phyloP scores from a whole-genome alignment of 306 rosid species.

The Vigna radiata region DNA sequence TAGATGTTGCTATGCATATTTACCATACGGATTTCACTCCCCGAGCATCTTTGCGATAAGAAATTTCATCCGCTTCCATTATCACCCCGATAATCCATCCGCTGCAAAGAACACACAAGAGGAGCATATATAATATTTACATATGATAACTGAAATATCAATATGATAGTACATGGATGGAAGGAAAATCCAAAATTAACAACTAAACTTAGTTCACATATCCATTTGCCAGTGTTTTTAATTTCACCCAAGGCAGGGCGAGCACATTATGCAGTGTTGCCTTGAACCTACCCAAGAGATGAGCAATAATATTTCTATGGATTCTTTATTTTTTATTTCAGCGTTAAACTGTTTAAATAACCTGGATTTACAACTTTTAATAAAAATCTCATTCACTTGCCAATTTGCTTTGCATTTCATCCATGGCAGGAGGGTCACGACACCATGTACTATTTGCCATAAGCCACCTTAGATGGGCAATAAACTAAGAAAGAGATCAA shows the following conservation, averaged over 20 bases:
- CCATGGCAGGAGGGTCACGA: neutral
- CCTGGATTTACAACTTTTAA: too few species aligned
- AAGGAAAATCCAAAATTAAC: conserved; percentile 22
- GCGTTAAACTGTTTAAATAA: too few species aligned
- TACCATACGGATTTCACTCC: conserved; percentile 28
- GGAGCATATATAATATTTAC: conserved; percentile 18
- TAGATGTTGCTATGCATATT: neutral
- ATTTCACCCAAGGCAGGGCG: conserved; percentile 17
- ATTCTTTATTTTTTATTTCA: neutral
- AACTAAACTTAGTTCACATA: neutral
- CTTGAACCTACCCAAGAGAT: neutral
- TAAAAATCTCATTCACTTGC: neutral
- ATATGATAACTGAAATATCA: conserved; percentile 15
- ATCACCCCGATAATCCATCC: conserved; percentile 48
- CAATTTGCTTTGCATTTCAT: conserved; percentile 29
- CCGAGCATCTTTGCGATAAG: conserved; percentile 22
- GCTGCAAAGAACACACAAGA: conserved; percentile 56
- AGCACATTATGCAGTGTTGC: neutral
- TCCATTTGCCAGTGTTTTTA: conserved; percentile 7
- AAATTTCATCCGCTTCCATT: conserved; percentile 37
- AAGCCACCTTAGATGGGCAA: conserved; percentile 22
- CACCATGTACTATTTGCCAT: neutral
- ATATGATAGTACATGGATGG: neutral
- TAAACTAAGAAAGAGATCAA: neutral
- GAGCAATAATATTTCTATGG: conserved; percentile 16